phyloP scores from a whole-genome alignment of 148 eudicot genomes.

The Rheum nobile region DNA sequence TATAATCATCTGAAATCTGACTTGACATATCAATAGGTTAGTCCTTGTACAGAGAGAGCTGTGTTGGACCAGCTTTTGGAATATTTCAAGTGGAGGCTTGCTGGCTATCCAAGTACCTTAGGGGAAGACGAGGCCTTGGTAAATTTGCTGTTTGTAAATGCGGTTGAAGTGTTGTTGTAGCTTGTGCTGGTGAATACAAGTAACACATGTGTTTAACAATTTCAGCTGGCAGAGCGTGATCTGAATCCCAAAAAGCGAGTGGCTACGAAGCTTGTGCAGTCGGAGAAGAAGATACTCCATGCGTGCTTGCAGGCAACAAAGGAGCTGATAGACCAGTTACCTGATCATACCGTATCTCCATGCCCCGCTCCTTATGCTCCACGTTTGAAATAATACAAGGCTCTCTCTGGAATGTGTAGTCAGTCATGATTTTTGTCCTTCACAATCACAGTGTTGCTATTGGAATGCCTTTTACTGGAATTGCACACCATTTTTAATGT shows the following conservation, averaged over 20 bases:
- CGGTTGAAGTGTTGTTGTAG: background rate
- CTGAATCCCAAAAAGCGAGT: constrained; percentile 79
- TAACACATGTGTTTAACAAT: constrained; percentile 12
- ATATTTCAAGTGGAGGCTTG: constrained; percentile 59
- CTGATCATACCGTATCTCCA: constrained; percentile 78
- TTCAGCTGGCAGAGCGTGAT: constrained; percentile 58
- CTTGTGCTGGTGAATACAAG: constrained; percentile 6
- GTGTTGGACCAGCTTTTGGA: constrained; percentile 79
- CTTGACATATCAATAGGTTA: constrained; percentile 36
- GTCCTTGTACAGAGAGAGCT: constrained; percentile 88
- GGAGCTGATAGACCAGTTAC: constrained; percentile 59
- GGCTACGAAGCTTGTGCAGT: constrained; percentile 81
- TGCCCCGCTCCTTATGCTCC: constrained; percentile 97
- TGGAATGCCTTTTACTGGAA: background rate
- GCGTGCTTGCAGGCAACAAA: constrained; percentile 64
- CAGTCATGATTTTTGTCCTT: background rate
- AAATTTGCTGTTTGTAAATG: constrained; percentile 9
- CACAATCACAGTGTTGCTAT: background rate
- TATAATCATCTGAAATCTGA: background rate
- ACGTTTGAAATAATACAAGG: constrained; percentile 44
- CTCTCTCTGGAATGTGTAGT: background rate
- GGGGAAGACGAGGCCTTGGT: constrained; percentile 78
- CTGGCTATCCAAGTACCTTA: constrained; percentile 67
- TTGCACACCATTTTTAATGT: background rate
- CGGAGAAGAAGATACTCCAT: constrained; percentile 82